These are phyloP conservation scores for Pichia ethanolica DNA, from an alignment of 805 yeast genomes.

Conservation along the genomic window DNA sequence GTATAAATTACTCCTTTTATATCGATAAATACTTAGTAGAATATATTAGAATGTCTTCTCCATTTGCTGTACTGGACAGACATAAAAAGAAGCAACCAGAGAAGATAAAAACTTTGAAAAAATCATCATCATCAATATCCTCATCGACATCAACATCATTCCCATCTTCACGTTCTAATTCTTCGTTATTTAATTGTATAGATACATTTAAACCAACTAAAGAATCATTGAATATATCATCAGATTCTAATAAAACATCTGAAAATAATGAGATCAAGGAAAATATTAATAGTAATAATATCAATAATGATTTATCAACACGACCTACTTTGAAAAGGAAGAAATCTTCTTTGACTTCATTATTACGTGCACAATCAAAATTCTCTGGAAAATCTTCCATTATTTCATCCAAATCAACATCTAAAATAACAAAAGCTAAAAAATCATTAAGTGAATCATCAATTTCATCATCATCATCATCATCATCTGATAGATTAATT, in stretches of 20 bases:
- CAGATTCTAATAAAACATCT: background rate
- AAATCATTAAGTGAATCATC: background rate
- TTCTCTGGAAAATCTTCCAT: conserved; percentile 7
- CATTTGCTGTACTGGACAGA: conserved; percentile 13
- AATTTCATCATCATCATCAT: background rate
- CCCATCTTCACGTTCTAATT: conserved; percentile 1
- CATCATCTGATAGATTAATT: background rate
- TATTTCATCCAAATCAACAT: conserved; percentile 3
- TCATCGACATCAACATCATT: background rate
- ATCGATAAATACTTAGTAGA: too few relatives aligned
- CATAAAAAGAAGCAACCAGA: background rate
- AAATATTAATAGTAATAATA: too few relatives aligned
- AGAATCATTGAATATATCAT: background rate
- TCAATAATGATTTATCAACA: too few relatives aligned
- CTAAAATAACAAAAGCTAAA: background rate
- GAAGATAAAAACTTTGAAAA: background rate
- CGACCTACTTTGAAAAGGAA: background rate
- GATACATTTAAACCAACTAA: background rate
- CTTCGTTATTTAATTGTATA: background rate
- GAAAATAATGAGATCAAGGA: background rate
- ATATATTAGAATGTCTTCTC: conserved; percentile 5
- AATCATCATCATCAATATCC: background rate
- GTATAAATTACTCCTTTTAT: too few relatives aligned
- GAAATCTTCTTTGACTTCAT: conserved; percentile 3
- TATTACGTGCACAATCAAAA: conserved; percentile 7